Evolutionary conservation across 768 basidiomycete species (phyloP), one percentile per base, ranked within the genome.

Genomic region (Phaeotremella fagi): DNA sequence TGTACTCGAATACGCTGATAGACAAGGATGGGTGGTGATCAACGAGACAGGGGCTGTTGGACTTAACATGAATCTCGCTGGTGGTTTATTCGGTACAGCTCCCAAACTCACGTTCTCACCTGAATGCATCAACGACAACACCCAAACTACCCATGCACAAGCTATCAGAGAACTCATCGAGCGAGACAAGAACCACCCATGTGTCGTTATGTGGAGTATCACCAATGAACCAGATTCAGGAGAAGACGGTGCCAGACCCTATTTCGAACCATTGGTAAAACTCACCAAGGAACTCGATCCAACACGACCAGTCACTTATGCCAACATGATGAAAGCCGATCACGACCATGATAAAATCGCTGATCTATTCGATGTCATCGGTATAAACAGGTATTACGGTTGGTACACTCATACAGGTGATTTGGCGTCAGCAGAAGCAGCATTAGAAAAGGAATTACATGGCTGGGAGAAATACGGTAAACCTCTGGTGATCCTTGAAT

Each of bases 181-280:
- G 20, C 18, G 63, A 29, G 63, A 64, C 47, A 59, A 64, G 44
- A 64, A 64, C 27, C 63, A 64, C 51, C 60, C 63, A 15, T 61
- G 44, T 11, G 63, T 64, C n/a, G 54, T 64, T 50, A 59, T 61
- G 60, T 64, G 63, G 63, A 55, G 36, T 27, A 64, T 64, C 53
- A 59, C 60, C 56, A 64, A 64, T 45, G 63, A 64, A 48, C 60
- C 60, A 7, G 63, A 47, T 15, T 64, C 63, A 3, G 36, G 37
- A n/a, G 63, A 52, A 15, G 33, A 47, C 12, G 60, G 52, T 20
- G 60, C 63, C 5, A 18, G 46, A n/a, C 33, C 26, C 1, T 64
- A 59, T 47, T 64, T 64, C 44, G 57, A 64, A 43, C 63, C 63
- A n/a, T 51, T 61, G 35, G 56, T 58, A 42, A 23, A 37, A n/a